Evolutionary conservation across 768 basidiomycete genomes (phyloP).

Genomic region (Russula emetica): DNA sequence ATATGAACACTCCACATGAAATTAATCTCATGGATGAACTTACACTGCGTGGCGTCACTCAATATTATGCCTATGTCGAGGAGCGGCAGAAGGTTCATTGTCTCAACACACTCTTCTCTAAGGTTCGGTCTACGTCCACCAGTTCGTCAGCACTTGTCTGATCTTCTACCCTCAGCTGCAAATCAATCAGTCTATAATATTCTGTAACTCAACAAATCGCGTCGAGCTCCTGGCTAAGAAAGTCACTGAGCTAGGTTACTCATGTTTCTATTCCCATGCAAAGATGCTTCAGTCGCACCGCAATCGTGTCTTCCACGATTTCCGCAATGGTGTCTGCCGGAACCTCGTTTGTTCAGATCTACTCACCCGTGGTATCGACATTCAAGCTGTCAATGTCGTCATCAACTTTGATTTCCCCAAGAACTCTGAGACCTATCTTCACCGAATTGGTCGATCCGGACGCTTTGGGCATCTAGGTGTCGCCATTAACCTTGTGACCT

Average conservation of each 20-base stretch:
- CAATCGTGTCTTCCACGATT: slow-evolving; percentile 99
- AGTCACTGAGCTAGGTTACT: slow-evolving; percentile 98
- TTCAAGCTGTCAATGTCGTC: slow-evolving; percentile 99
- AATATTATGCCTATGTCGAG: slow-evolving; percentile 99
- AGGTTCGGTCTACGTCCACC: slow-evolving; percentile 48
- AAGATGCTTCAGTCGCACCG: slow-evolving; percentile 99
- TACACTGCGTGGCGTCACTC: slow-evolving; percentile 95
- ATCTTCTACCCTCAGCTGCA: slow-evolving; percentile 59
- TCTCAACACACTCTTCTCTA: slow-evolving; percentile 98
- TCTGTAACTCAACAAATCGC: slow-evolving; percentile 99
- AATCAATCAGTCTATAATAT: slow-evolving; percentile 99
- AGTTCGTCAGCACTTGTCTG: slow-evolving; percentile 2
- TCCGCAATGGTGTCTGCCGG: slow-evolving; percentile 96
- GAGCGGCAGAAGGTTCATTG: slow-evolving; percentile 99
- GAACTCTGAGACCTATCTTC: slow-evolving; percentile 97
- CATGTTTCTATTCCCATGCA: slow-evolving; percentile 99
- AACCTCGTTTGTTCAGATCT: slow-evolving; percentile 98
- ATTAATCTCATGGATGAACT: slow-evolving; percentile 99
- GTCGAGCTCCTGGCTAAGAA: slow-evolving; percentile 99
- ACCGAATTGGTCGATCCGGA: slow-evolving; percentile 96
- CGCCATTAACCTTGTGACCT: slow-evolving; percentile 96
- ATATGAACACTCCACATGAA: slow-evolving; percentile 93
- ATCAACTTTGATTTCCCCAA: slow-evolving; percentile 99
- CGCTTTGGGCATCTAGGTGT: slow-evolving; percentile 96
- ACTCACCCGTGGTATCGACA: slow-evolving; percentile 98